These are phyloP conservation scores for Neopestalotiopsis clavispora DNA, from an alignment of 2,329 filamentous ascomycete genomes.

Conservation along the genomic window DNA sequence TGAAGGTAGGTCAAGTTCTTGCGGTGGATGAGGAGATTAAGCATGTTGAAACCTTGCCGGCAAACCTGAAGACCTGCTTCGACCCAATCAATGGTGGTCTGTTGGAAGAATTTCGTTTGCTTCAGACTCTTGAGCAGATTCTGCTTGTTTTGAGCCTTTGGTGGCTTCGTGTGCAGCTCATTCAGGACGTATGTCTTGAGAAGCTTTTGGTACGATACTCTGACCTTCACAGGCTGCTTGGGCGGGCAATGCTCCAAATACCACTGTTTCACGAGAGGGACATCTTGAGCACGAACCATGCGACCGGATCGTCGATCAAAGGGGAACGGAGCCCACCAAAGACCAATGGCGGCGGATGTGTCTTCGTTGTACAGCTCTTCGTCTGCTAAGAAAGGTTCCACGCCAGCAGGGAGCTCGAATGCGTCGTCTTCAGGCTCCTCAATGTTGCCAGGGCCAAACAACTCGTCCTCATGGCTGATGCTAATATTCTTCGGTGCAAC, in stretches of 20 bases:
- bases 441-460: slow-evolving; percentile 83
- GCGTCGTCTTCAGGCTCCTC: slow-evolving; percentile 78
- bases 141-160: slow-evolving; percentile 95
- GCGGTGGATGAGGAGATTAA: slow-evolving; percentile 94
- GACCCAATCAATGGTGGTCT: slow-evolving; percentile 99
- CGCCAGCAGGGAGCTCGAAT: slow-evolving; percentile 79
- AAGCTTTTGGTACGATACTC: slow-evolving; percentile 97
- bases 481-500: slow-evolving; percentile 95
- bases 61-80: slow-evolving; percentile 98
- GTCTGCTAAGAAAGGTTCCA: slow-evolving; percentile 88
- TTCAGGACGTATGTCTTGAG: slow-evolving; percentile 96
- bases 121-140: slow-evolving; percentile 88
- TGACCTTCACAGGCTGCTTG: slow-evolving; percentile 89
- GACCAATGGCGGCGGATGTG: slow-evolving; percentile 85
- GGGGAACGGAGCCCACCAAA: slow-evolving; percentile 98
- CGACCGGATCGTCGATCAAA: slow-evolving; percentile 92
- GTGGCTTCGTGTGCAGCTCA: slow-evolving; percentile 92
- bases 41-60: slow-evolving; percentile 98
- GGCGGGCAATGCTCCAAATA: slow-evolving; percentile 94
- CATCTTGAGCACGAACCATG: slow-evolving; percentile 97
- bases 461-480: slow-evolving; percentile 87
- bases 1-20: slow-evolving; percentile 99
- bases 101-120: slow-evolving; percentile 98
- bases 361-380: slow-evolving; percentile 89
- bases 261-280: slow-evolving; percentile 96